Evolutionary conservation across 2,329 filamentous ascomycete genomes (phyloP), one percentile per base, ranked within the genome.

Genomic region (Ceratocystiopsis minuta): DNA sequence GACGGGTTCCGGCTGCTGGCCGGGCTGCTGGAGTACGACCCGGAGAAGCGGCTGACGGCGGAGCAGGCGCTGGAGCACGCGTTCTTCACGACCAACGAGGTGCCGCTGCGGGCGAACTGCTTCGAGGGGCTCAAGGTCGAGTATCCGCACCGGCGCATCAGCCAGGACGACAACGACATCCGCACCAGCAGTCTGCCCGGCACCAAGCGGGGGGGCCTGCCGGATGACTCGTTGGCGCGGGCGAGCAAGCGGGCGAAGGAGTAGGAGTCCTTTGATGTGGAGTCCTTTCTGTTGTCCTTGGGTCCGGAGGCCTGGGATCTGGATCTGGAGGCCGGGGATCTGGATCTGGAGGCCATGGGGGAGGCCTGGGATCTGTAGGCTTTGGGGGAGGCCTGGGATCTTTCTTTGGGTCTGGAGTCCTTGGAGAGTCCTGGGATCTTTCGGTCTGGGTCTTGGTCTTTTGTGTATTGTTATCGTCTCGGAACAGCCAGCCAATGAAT

Each of bases 121-220:
- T 98, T 98, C 51, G 85, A 94, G 53, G 86, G 87, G 0, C 69
- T 86, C 41, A 84, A 85, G 59, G 76, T 76, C 48, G 84, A 90
- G 53, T 98, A 98, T 57, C 90, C 90, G 0, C 78, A 86, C 54
- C 72, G 90, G 9, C 74, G 88, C 39, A 87, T 98, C 35, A 94
- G 81, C 52, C 80, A 92, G 52, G 90, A 98, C 54, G 86, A 95
- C 56, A 93, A 94, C 52, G 90, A 96, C 58, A 95, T 96, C 43
- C 70, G 84, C n/a, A 87, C 83, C 0, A 78, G 79, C 36, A 93
- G 85, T 57, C 60, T 95, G 33, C 85, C 88, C 0, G 90, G 88
- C 0, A 94, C 87, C 0, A 96, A 96, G 63, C 68, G 87, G 45
- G 88, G 80, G 49, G 88, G 82, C 0, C 55, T 94, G 35, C 81